phyloP scores from a whole-genome alignment of 2,329 filamentous ascomycete species.

The Plectosphaerella sp. region DNA sequence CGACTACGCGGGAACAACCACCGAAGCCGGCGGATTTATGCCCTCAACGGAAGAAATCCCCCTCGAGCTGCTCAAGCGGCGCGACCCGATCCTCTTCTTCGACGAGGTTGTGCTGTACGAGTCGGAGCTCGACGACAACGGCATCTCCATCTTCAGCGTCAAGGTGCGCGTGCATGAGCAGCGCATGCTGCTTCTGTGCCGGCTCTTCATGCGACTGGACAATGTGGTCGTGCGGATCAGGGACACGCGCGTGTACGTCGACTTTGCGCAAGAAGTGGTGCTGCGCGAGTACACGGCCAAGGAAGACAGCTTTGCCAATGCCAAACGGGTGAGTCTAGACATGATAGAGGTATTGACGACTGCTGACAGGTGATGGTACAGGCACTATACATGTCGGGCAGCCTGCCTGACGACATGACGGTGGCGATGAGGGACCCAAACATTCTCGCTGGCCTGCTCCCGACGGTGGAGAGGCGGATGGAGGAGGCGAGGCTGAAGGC shows the following conservation, averaged over 20 bases:
- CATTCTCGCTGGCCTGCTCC: constrained; percentile 63
- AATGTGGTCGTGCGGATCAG: constrained; percentile 82
- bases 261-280: constrained; percentile 75
- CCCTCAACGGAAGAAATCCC: constrained; percentile 57
- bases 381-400: constrained; percentile 45
- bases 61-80: constrained; percentile 77
- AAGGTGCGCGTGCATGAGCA: constrained; percentile 93
- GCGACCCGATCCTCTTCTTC: constrained; percentile 93
- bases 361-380: constrained; percentile 21
- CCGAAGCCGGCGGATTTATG: constrained; percentile 7
- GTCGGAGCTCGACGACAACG: constrained; percentile 96
- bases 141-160: constrained; percentile 82
- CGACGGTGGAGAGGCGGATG: constrained; percentile 62
- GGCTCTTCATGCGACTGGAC: constrained; percentile 91
- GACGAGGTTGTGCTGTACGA: constrained; percentile 96
- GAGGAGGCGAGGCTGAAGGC: constrained; percentile 39
- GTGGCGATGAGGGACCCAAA: constrained; percentile 78
- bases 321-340: constrained; percentile 57
- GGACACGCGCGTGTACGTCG: constrained; percentile 88
- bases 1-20: constrained; percentile 61
- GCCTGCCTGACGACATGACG: constrained; percentile 66
- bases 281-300: constrained; percentile 87
- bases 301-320: constrained; percentile 74
- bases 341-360: not conserved
- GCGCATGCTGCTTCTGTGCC: constrained; percentile 75